These are phyloP conservation scores for Betula pendula DNA, from an alignment of 306 rosid genomes.

Conservation along the genomic window DNA sequence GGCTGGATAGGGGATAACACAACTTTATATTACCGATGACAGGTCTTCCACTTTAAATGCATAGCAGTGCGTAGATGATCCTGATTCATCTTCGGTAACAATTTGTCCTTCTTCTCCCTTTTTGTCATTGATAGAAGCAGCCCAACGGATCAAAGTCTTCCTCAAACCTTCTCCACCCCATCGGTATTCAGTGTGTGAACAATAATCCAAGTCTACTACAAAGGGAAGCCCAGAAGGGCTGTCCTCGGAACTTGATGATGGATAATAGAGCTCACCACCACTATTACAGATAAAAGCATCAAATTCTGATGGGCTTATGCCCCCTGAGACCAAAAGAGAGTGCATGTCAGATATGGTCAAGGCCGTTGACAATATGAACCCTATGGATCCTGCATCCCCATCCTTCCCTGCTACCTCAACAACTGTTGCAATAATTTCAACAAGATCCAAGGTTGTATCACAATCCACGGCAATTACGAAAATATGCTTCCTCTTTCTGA, in stretches of 20 bases:
- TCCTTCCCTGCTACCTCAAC: slow-evolving; percentile 40
- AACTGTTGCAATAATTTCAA: slow-evolving; percentile 34
- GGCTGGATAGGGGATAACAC: not conserved
- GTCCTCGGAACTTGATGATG: slow-evolving; percentile 41
- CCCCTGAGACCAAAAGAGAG: slow-evolving; percentile 40
- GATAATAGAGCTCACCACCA: slow-evolving; percentile 56
- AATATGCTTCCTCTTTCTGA: slow-evolving; percentile 42
- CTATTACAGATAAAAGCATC: slow-evolving; percentile 57
- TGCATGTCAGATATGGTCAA: slow-evolving; percentile 40
- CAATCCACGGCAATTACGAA: slow-evolving; percentile 48
- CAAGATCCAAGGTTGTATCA: slow-evolving; percentile 33
- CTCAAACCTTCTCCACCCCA: slow-evolving; percentile 63
- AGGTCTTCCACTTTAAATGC: slow-evolving; percentile 45
- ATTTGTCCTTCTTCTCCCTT: slow-evolving; percentile 22
- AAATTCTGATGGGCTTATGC: slow-evolving; percentile 41
- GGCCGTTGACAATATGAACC: slow-evolving; percentile 47
- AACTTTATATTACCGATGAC: slow-evolving; percentile 28
- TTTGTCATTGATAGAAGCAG: slow-evolving; percentile 40
- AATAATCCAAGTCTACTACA: slow-evolving; percentile 49
- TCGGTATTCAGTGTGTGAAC: slow-evolving; percentile 49
- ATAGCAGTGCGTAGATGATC: slow-evolving; percentile 47
- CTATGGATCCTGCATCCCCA: slow-evolving; percentile 36
- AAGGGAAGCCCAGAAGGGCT: slow-evolving; percentile 55
- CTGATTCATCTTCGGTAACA: slow-evolving; percentile 36
- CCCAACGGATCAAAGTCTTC: slow-evolving; percentile 59